Percentiles rank a stretch among this genome's conserved stretches.
Conservation (phyloP, 2,329 filamentous ascomycete species). For the Camillea tinctor region DNA sequence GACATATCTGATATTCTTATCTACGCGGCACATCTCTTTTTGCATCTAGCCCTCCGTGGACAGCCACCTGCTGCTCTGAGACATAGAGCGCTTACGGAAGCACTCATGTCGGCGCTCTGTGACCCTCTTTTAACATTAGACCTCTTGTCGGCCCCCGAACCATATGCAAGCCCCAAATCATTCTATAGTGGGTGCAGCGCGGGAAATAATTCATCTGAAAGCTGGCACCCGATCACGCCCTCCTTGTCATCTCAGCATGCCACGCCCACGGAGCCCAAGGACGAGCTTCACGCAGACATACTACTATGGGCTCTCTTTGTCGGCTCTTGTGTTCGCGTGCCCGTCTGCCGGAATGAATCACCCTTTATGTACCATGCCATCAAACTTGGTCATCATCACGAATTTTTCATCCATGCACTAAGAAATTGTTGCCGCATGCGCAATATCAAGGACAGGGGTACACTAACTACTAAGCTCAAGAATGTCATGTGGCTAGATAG, state of each 20-base stretch:
- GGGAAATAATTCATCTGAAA: slow-evolving; percentile 14
- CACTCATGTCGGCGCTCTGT: slow-evolving; percentile 28
- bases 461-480: slow-evolving; percentile 23
- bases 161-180: slow-evolving; percentile 14
- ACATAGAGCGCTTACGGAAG: slow-evolving; percentile 29
- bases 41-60: slow-evolving; percentile 32
- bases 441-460: slow-evolving; percentile 24
- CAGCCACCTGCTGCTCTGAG: slow-evolving; percentile 31
- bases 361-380: slow-evolving; percentile 14
- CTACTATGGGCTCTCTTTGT: slow-evolving; percentile 34
- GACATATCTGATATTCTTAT: slow-evolving; percentile 31
- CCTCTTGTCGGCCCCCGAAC: slow-evolving; percentile 23
- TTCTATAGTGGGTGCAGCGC: slow-evolving; percentile 14
- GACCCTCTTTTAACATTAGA: slow-evolving; percentile 24
- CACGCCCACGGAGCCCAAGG: slow-evolving; percentile 5
- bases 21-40: slow-evolving; percentile 31
- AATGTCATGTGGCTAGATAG: slow-evolving; percentile 30
- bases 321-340: slow-evolving; percentile 31
- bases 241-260: neutral
- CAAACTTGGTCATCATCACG: slow-evolving; percentile 23
- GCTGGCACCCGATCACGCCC: neutral
- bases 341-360: slow-evolving; percentile 9
- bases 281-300: slow-evolving; percentile 30
- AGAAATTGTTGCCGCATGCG: slow-evolving; percentile 27
- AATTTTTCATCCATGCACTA: slow-evolving; percentile 31